Base-by-base conservation (phyloP, 1,284 basidiomycete species). In the Bjerkandera adusta region DNA sequence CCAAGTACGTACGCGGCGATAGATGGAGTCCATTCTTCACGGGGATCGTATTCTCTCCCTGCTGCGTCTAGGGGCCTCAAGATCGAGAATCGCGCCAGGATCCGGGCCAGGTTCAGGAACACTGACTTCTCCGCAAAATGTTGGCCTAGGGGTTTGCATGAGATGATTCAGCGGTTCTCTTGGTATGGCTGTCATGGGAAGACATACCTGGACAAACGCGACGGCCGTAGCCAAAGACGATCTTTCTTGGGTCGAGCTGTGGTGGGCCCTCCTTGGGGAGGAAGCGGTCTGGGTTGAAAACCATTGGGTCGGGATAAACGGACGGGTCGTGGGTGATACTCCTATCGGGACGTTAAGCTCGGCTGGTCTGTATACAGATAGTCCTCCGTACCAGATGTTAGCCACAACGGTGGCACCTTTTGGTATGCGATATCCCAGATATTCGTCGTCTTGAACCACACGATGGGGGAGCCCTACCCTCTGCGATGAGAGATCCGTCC, bases 211-310 rank as follows among this genome's bases (percentile, higher is more conserved):
- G 50, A 33, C 55, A 56, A 15, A 52, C 37, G 5, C 55, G 40
- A 3, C 54, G 43, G 1, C 51, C 54, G 33, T 52, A 50, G 1
- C 53, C 53, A 18, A 48, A 55, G 4, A 54, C 43, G 32, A 41
- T 37, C 13, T 40, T 39, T 8, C 50, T 37, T 2, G 48, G 45
- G 25, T 45, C 50, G 18, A 44, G 24, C 32, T 45, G 18, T 3
- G 46, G 42, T 13, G 35, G 25, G 3, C 20, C 21, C 18, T 37
- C 45, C n/a, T 18, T 36, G 13, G n/a, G n/a, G 13, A 67, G 36
- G 55, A 70, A 75, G 8, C 72, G 68, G 44, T 72, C 70, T 1
- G 73, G 73, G 4, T 34, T 51, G 55, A 76, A 77, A 10, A 40
- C 46, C 8, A 69, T 60, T 5, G 73, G 68, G 4, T 67, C 53